Evolutionary conservation across 805 yeast genomes (phyloP).

Genomic region (Candida maris): DNA sequence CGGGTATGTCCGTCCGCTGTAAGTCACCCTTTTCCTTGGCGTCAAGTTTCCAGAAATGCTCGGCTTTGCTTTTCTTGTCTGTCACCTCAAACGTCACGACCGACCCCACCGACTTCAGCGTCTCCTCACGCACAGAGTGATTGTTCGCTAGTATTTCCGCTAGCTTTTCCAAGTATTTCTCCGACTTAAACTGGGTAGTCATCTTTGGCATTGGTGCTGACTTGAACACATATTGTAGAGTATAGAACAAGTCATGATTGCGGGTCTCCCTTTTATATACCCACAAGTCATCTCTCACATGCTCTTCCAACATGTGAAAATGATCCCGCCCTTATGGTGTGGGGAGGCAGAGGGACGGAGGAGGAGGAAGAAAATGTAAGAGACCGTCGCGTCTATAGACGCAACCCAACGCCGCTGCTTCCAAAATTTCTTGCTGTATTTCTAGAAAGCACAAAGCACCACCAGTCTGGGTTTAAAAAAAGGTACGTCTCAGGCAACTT

Average conservation of each 20-base stretch:
- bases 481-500: too few relatives aligned
- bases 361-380: too few relatives aligned
- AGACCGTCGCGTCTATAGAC: too few relatives aligned
- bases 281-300: neutral
- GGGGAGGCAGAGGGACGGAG: too few relatives aligned
- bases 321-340: neutral
- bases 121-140: conserved; percentile 16
- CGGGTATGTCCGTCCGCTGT: conserved; percentile 19
- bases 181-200: conserved; percentile 14
- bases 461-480: too few relatives aligned
- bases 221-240: too few relatives aligned
- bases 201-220: neutral
- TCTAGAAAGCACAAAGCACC: too few relatives aligned
- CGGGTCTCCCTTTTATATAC: conserved; percentile 3
- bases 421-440: too few relatives aligned
- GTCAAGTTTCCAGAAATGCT: conserved; percentile 61
- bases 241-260: too few relatives aligned
- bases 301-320: conserved; percentile 13
- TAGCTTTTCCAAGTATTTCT: conserved; percentile 14
- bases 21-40: conserved; percentile 55
- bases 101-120: conserved; percentile 27
- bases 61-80: conserved; percentile 55
- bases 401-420: too few relatives aligned
- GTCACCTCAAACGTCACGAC: conserved; percentile 60
- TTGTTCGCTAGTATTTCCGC: conserved; percentile 15